Evolutionary conservation across 2,329 filamentous ascomycete species (phyloP), one percentile per base, ranked within the genome.

Genomic region (Colletotrichum ledebouriae): DNA sequence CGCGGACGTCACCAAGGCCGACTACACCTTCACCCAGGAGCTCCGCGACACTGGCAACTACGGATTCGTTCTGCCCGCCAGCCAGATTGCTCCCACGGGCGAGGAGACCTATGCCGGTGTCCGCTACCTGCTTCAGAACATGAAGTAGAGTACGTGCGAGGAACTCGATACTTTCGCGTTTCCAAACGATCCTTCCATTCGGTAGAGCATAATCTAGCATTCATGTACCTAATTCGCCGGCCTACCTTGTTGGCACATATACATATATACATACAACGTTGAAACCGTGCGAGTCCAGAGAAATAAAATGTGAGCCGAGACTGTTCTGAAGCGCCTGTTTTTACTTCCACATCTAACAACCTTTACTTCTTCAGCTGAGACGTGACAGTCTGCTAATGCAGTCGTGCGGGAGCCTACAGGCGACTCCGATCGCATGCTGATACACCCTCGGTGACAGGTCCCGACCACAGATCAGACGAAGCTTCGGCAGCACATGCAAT

Each of bases 81-180:
- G 59, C 34, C 79, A 84, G 73, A 84, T 84, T 33, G 42, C 81
- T 22, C 79, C 82, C 1, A 83, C 78, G 13, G 80, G 80, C 10
- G 76, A 82, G 67, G 82, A 84, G 73, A 76, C 78, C 4, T 83
- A 76, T 72, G 81, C 81, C 1, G 82, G 81, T 6, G 81, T 94
- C 17, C 80, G 89, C 73, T 90, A 92, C 69, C 86, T 94, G 63
- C 73, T 84, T 34, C 61, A 73, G 44, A 80, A 81, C 64, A 80
- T 83, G 75, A 76, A 78, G 62, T 80, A 74, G 41, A 10, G 34
- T 25, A 5, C 13, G 29, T 33, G 25, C 3, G 25, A 20, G 11
- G 17, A 53, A 9, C 39, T 29, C 13, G 15, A 53, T 12, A 13
- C 49, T 11, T n/a, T 15, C 5, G 15, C 42, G 20, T n/a, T 46